phyloP scores from a whole-genome alignment of 345 rosid species.

The Sisymbrium altissimum region DNA sequence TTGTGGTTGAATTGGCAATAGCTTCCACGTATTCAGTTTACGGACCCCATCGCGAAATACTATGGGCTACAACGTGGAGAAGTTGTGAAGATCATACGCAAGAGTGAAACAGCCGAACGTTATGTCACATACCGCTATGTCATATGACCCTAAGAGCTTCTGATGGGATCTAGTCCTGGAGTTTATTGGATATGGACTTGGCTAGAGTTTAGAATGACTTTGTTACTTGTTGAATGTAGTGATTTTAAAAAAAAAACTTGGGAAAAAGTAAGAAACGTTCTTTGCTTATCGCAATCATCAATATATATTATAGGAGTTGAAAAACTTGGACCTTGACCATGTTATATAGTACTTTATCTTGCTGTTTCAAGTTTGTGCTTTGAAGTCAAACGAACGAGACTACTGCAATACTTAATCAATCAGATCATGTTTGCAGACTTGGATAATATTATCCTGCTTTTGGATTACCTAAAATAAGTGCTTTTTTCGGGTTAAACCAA shows the following conservation, averaged over 20 bases:
- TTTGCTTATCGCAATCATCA: neutral
- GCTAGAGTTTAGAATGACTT: neutral
- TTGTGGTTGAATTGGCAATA: constrained; percentile 18
- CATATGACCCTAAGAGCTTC: constrained; percentile 34
- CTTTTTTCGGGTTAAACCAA: no score
- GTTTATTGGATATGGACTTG: neutral
- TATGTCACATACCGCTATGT: constrained; percentile 62
- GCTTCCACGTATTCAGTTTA: constrained; percentile 60
- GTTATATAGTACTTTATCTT: neutral
- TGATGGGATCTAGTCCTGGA: neutral
- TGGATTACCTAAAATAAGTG: no score
- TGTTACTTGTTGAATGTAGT: neutral
- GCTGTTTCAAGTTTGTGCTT: no score
- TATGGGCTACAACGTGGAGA: constrained; percentile 64
- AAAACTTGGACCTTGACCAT: neutral
- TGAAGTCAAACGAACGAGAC: no score
- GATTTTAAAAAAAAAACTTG: no score
- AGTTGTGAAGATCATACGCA: constrained; percentile 64
- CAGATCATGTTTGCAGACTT: no score
- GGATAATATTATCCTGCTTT: no score
- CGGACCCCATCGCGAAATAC: constrained; percentile 61
- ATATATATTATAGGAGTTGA: neutral
- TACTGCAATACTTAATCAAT: no score
- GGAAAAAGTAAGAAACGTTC: neutral
- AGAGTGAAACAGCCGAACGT: constrained; percentile 65